phyloP scores from a whole-genome alignment of 2,329 filamentous ascomycete species.

The Monosporascus sp. region DNA sequence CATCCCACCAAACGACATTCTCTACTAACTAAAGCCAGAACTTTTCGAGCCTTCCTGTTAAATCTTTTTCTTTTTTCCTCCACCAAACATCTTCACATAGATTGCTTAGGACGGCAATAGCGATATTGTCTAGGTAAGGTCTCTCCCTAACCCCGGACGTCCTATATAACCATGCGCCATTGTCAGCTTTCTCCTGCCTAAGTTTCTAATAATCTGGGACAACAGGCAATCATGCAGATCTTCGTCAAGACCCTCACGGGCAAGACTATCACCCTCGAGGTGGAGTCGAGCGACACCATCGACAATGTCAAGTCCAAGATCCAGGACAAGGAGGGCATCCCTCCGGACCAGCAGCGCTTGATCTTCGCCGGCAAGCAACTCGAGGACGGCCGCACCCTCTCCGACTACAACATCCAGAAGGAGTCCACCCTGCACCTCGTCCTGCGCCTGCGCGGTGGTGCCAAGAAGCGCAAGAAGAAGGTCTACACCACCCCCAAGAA shows the following conservation, averaged over 20 bases:
- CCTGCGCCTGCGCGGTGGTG: constrained; percentile 95
- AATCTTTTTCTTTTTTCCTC: constrained; percentile 23
- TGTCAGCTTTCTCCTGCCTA: no score
- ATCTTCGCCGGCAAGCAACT: constrained; percentile 99
- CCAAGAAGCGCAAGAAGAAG: constrained; percentile 99
- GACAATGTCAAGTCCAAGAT: constrained; percentile 99
- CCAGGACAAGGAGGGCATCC: constrained; percentile 99
- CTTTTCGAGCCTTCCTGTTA: constrained; percentile 12
- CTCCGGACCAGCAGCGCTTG: constrained; percentile 97
- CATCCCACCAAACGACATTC: constrained; percentile 1
- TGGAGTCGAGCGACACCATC: constrained; percentile 99
- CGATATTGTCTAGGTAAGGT: constrained; percentile 54
- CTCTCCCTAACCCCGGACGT: not conserved
- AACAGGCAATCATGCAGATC: constrained; percentile 67
- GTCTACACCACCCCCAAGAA: constrained; percentile 99
- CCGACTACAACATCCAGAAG: constrained; percentile 99
- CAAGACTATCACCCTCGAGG: constrained; percentile 99
- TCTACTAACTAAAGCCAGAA: not conserved
- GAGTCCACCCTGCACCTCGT: constrained; percentile 98
- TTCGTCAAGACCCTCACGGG: constrained; percentile 89
- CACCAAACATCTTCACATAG: constrained; percentile 44
- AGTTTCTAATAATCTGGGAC: constrained; percentile 31
- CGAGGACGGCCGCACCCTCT: constrained; percentile 97
- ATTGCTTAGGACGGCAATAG: constrained; percentile 59
- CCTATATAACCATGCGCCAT: not conserved